These are phyloP conservation scores for Trichomonascus vanleenenianus DNA, from an alignment of 805 yeast genomes.

Conservation along the genomic window DNA sequence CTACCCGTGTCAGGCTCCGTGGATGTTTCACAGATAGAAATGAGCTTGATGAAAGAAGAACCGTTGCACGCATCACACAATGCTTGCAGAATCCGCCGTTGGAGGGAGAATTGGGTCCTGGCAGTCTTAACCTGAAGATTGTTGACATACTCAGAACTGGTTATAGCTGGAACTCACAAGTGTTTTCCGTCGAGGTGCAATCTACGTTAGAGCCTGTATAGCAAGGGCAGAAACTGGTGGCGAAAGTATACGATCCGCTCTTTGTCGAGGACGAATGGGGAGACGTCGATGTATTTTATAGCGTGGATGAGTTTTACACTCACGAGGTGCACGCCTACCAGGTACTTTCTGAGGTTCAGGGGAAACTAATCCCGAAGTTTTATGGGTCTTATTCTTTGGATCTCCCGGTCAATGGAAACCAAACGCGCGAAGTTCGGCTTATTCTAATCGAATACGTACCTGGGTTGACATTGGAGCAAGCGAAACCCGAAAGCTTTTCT, in stretches of 20 bases:
- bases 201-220: not conserved
- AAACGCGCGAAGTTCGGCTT: not conserved
- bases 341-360: not conserved
- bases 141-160: not conserved
- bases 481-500: not conserved
- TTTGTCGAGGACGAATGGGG: not conserved
- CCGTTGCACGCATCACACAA: no score
- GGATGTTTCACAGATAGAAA: no score
- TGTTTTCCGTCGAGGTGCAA: not conserved
- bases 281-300: not conserved
- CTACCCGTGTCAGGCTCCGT: no score
- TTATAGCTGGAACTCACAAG: not conserved
- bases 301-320: not conserved
- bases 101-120: not conserved
- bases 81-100: not conserved
- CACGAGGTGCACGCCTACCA: not conserved
- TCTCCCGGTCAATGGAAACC: no score
- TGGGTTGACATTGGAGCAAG: not conserved
- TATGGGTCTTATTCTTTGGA: not conserved
- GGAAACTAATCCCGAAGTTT: not conserved
- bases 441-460: not conserved
- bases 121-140: not conserved
- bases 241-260: not conserved
- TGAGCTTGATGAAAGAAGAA: no score
- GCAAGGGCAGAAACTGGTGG: not conserved